A percentile compares a stretch with the other conserved stretches of the same genome.
phyloP scores from a whole-genome alignment of 345 rosid genomes.

The Sonneratia alba region DNA sequence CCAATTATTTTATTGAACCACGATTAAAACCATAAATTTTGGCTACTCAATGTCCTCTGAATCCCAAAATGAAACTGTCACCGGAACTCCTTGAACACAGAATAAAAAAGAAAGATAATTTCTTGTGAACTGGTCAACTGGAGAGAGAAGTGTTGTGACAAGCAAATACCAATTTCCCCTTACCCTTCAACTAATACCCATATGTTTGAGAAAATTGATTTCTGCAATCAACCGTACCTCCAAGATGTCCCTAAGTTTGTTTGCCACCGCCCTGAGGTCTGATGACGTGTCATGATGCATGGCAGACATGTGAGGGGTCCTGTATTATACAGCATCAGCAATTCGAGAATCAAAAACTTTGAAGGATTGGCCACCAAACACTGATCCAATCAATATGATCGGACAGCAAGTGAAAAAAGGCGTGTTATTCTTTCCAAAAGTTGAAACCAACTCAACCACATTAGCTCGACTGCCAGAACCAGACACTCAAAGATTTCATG shows the following conservation, averaged over 20 bases:
- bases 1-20: too few species aligned
- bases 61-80: too few species aligned
- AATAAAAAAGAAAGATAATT: too few species aligned
- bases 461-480: too few species aligned
- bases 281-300: slow-evolving; percentile 65
- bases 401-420: neutral
- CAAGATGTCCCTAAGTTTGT: slow-evolving; percentile 46
- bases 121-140: too few species aligned
- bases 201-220: neutral
- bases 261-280: slow-evolving; percentile 52
- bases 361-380: neutral
- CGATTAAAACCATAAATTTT: too few species aligned
- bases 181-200: neutral
- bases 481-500: neutral
- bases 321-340: slow-evolving; percentile 16
- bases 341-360: too few species aligned
- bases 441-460: too few species aligned
- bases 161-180: neutral
- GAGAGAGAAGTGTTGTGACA: too few species aligned
- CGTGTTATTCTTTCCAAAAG: neutral
- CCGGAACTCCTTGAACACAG: too few species aligned
- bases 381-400: neutral
- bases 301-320: slow-evolving; percentile 72
- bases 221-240: slow-evolving; percentile 30
- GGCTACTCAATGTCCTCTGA: too few species aligned